Percentiles rank a stretch among this genome's conserved stretches.
Conservation (phyloP, 805 yeast genomes). For the Candida berthetii region DNA sequence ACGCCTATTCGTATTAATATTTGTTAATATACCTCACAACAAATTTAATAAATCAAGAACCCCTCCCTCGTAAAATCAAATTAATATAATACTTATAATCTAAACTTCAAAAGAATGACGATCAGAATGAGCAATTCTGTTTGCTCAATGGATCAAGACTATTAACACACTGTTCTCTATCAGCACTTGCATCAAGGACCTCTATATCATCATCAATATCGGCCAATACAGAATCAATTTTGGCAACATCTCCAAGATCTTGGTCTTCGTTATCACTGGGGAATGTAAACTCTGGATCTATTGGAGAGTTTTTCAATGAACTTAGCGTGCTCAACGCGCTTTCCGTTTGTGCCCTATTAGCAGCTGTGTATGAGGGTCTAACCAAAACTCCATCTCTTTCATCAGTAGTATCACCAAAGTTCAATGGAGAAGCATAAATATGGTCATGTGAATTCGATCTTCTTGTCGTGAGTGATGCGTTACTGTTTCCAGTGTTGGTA, state of each 20-base stretch:
- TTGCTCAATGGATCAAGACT: not conserved
- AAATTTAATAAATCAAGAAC: no score
- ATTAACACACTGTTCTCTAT: not conserved
- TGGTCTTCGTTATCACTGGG: slow-evolving; percentile 1
- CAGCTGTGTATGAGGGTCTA: not conserved
- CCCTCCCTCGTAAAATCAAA: no score
- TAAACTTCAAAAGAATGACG: no score
- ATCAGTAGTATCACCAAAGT: not conserved
- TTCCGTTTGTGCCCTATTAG: slow-evolving; percentile 1
- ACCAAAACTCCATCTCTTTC: not conserved
- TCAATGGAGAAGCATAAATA: not conserved
- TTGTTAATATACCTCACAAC: no score
- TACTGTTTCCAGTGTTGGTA: not conserved
- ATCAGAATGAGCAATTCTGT: no score
- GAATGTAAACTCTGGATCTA: not conserved
- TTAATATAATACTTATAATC: no score
- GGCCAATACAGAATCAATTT: slow-evolving; percentile 2
- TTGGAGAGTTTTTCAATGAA: slow-evolving; percentile 1
- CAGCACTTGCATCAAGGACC: not conserved
- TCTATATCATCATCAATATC: not conserved
- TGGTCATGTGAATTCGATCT: slow-evolving; percentile 2
- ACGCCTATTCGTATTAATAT: no score
- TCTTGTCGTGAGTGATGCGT: not conserved
- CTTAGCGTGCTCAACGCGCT: slow-evolving; percentile 1
- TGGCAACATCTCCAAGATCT: slow-evolving; percentile 2